Percentiles rank a stretch among this genome's conserved stretches.
Evolutionary conservation across 345 rosid genomes (phyloP).

Genomic region (Salix viminalis): DNA sequence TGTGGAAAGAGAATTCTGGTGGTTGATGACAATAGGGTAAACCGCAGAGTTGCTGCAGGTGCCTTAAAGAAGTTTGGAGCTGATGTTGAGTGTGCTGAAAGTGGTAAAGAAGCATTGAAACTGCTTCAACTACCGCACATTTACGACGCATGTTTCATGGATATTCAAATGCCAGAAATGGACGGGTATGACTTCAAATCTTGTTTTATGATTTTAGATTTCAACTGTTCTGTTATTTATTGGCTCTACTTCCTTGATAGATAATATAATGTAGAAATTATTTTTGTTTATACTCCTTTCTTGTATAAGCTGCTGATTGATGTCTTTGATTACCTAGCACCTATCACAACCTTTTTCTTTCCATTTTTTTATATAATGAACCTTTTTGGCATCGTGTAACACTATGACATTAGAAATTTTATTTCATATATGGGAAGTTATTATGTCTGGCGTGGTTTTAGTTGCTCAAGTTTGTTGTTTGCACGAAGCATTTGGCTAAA

Average conservation of each 20-base stretch:
- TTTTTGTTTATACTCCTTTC: neutral
- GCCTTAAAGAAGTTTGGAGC: constrained; percentile 96
- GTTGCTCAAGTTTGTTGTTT: neutral
- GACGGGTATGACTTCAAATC: constrained; percentile 59
- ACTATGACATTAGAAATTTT: neutral
- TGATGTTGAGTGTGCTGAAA: constrained; percentile 72
- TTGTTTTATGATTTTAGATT: neutral
- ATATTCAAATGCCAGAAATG: constrained; percentile 99
- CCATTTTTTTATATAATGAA: neutral
- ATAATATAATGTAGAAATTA: neutral
- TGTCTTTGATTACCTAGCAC: neutral
- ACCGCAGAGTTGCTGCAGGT: constrained; percentile 91
- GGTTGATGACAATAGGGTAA: constrained; percentile 86
- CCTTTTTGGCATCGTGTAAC: neutral
- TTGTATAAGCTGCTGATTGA: neutral
- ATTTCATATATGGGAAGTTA: neutral
- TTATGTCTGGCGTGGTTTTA: neutral
- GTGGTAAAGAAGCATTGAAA: constrained; percentile 73
- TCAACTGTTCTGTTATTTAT: neutral
- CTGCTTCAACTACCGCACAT: constrained; percentile 73
- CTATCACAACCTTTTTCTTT: neutral
- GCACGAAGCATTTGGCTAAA: neutral
- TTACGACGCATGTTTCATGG: constrained; percentile 99
- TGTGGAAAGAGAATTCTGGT: constrained; percentile 78
- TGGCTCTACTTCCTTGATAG: neutral